Conservation (phyloP, 176 grass and related monocot genomes). For the Puccinellia tenuiflora region DNA sequence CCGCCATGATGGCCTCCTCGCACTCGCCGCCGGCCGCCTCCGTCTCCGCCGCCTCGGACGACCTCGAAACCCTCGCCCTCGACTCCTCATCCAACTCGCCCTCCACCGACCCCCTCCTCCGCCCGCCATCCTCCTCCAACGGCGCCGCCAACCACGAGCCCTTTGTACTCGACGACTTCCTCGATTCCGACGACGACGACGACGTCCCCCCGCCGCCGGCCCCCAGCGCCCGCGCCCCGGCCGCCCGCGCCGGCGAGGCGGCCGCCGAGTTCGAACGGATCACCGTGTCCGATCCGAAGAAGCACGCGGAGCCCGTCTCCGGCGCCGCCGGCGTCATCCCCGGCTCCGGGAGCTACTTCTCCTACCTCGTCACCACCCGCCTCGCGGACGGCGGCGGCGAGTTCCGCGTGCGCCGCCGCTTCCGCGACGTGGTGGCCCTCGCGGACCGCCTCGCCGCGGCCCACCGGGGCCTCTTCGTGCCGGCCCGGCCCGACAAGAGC, state of each 20-base stretch:
- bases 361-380: conserved; percentile 66
- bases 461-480: conserved; percentile 61
- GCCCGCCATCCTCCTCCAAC: conserved; percentile 29
- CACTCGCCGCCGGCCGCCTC: conserved; percentile 36
- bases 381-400: conserved; percentile 23
- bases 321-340: conserved; percentile 37
- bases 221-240: background rate
- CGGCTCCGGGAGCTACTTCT: conserved; percentile 71
- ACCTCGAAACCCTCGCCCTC: conserved; percentile 66
- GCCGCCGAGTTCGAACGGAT: conserved; percentile 43
- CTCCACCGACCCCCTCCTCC: conserved; percentile 70
- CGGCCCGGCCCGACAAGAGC: conserved; percentile 78
- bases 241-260: background rate
- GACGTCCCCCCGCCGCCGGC: background rate
- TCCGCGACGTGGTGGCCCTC: conserved; percentile 69
- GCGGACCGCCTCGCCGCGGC: conserved; percentile 59
- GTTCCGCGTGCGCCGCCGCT: conserved; percentile 63
- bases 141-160: conserved; percentile 1
- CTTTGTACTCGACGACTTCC: conserved; percentile 48
- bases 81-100: conserved; percentile 37
- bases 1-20: conserved; percentile 71
- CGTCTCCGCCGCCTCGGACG: conserved; percentile 39
- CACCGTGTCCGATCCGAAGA: conserved; percentile 81
- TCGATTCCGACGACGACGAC: conserved; percentile 1
- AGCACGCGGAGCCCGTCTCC: conserved; percentile 53